A percentile compares a stretch with the other conserved stretches of the same genome.
These are phyloP conservation scores for Crucihimalaya himalaica DNA, from an alignment of 345 rosid genomes.

Conservation along the genomic window DNA sequence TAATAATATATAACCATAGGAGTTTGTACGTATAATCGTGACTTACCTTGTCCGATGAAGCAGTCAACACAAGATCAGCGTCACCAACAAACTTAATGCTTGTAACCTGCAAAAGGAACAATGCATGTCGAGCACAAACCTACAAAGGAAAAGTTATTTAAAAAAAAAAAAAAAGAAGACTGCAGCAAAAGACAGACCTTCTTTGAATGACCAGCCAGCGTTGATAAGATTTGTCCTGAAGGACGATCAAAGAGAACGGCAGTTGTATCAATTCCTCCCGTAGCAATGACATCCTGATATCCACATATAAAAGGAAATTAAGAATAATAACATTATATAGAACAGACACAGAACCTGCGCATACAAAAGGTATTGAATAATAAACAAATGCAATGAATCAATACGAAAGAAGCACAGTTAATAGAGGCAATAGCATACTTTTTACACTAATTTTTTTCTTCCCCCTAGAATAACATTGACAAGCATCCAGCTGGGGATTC, in stretches of 20 bases:
- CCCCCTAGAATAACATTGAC: background rate
- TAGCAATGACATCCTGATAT: constrained; percentile 78
- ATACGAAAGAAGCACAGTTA: background rate
- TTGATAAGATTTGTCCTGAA: constrained; percentile 84
- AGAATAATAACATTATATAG: constrained; percentile 1
- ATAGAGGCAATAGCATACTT: background rate
- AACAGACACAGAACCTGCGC: background rate
- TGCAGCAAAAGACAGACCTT: constrained; percentile 75
- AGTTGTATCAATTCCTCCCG: constrained; percentile 88
- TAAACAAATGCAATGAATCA: constrained; percentile 19
- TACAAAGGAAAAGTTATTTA: constrained; percentile 40
- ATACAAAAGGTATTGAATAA: background rate
- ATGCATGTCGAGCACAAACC: constrained; percentile 64
- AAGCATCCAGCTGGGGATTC: background rate
- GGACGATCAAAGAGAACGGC: constrained; percentile 82
- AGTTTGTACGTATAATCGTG: background rate
- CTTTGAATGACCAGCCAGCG: constrained; percentile 92
- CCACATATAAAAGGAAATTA: constrained; percentile 10
- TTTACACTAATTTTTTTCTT: background rate
- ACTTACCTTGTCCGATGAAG: constrained; percentile 86
- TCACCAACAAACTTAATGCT: constrained; percentile 42
- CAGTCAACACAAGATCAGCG: constrained; percentile 65
- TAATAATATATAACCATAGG: background rate
- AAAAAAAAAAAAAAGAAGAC: constrained; percentile 56
- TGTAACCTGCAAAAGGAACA: constrained; percentile 42